These are phyloP conservation scores for Combretum micranthum DNA, from an alignment of 345 rosid species.

Conservation along the genomic window DNA sequence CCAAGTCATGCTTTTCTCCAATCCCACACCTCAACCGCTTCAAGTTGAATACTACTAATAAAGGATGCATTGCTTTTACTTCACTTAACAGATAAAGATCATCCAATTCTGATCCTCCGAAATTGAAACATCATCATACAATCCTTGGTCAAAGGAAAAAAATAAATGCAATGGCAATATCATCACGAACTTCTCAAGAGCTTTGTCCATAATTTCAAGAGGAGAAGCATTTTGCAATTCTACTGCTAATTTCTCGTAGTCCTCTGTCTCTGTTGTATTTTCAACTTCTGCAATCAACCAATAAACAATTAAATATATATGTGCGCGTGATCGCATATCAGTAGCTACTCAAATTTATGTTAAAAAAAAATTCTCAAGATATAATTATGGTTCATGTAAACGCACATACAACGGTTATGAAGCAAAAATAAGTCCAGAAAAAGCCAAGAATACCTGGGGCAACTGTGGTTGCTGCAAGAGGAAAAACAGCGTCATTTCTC, in stretches of 20 bases:
- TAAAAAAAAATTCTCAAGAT: too few relatives aligned
- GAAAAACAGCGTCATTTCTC: conserved; percentile 7
- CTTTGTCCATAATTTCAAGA: conserved; percentile 80
- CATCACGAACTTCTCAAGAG: conserved; percentile 65
- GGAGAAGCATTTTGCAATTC: conserved; percentile 69
- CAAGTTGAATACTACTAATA: too few relatives aligned
- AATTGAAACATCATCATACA: background rate
- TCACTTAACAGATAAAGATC: too few relatives aligned
- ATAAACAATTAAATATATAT: too few relatives aligned
- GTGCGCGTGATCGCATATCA: too few relatives aligned
- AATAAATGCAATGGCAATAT: conserved; percentile 87
- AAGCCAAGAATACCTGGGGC: conserved; percentile 7
- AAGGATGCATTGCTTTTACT: too few relatives aligned
- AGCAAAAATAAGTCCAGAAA: too few relatives aligned
- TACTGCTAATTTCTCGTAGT: conserved; percentile 52
- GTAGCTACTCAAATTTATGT: too few relatives aligned
- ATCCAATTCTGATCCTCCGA: too few relatives aligned
- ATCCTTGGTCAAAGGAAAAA: background rate
- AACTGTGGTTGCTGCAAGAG: conserved; percentile 8
- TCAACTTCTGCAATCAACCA: conserved; percentile 35
- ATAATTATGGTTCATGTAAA: too few relatives aligned
- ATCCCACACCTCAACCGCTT: too few relatives aligned
- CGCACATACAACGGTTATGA: background rate
- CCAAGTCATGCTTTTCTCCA: too few relatives aligned
- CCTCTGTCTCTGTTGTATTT: conserved; percentile 52